Percentiles rank a stretch among this genome's conserved stretches.
phyloP scores from a whole-genome alignment of 352 stramenopile genomes.

The Phytopythium kandeliae region DNA sequence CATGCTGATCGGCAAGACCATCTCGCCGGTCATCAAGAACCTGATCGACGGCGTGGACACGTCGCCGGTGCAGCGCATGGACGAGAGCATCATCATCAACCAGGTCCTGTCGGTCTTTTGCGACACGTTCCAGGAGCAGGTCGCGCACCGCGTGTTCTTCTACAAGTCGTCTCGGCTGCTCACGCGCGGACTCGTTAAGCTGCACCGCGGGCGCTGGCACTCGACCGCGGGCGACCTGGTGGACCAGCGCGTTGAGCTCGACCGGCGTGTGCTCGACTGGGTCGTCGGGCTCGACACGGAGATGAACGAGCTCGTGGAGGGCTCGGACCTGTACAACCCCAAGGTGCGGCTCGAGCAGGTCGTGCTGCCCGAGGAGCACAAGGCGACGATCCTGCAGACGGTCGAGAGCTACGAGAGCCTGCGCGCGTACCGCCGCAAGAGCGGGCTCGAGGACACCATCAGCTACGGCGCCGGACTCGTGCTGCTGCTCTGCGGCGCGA shows the following conservation, averaged over 20 bases:
- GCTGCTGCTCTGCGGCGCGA: constrained; percentile 75
- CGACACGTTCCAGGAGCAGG: constrained; percentile 85
- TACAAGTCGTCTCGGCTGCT: constrained; percentile 86
- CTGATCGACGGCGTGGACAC: constrained; percentile 82
- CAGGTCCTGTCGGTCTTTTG: constrained; percentile 86
- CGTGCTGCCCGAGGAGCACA: constrained; percentile 82
- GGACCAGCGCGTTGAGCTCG: constrained; percentile 80
- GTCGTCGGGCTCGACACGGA: constrained; percentile 84
- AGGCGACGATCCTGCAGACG: constrained; percentile 69
- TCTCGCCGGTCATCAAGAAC: constrained; percentile 87
- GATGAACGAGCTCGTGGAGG: constrained; percentile 88
- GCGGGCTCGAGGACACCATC: constrained; percentile 66
- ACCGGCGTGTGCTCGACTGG: constrained; percentile 83
- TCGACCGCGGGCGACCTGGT: constrained; percentile 79
- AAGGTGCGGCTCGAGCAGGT: constrained; percentile 83
- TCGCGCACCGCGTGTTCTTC: constrained; percentile 82
- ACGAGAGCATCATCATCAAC: constrained; percentile 89
- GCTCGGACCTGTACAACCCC: constrained; percentile 80
- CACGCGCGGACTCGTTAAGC: constrained; percentile 67
- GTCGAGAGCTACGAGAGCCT: constrained; percentile 84
- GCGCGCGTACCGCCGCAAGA: constrained; percentile 74
- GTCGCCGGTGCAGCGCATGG: constrained; percentile 82
- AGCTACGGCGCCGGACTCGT: constrained; percentile 76
- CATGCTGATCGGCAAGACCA: constrained; percentile 88
- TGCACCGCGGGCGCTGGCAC: constrained; percentile 80